Base-by-base conservation (phyloP, 176 grass and related monocot species). In the Aegilops umbellulata region DNA sequence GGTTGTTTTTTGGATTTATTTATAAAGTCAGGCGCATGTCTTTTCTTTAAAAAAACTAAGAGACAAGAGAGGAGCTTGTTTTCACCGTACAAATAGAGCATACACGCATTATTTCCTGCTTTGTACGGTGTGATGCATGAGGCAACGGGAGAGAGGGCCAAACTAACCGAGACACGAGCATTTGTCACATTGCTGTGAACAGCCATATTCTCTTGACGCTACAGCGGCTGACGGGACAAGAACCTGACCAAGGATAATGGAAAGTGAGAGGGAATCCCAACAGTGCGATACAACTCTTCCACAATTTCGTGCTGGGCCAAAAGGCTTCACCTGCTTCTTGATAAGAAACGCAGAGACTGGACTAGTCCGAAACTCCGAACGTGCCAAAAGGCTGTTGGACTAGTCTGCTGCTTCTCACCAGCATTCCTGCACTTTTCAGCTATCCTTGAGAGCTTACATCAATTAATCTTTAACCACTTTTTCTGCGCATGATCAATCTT, bases 161-260 rank as follows among this genome's bases (percentile, higher is more conserved):
- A 19, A 9, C 22, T 5, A 74, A 34, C 25, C 24, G 32, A 44
- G 32, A 31, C 34, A 2, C 3, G 7, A 80, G 74, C 74, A 6
- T 80, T 53, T 87, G 77, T 65, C 42, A 55, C 57, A 22, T 81
- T 65, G 57, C 44, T 13, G 83, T 38, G 29, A 78, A 68, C 27
- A 57, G 19, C 22, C 61, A 67, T 53, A 24, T 55, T 53, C 42
- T 55, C 6, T 7, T 27, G 2, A 15, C 1, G 8, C 24, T 53
- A 75, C 42, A 26, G 44, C 23, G 8, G 15, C 41, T 47, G 71
- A 75, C 71, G 14, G 39, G 73, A 76, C 73, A 29, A 19, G 72
- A 75, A 51, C 42, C 20, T 71, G 22, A 25, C 14, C 34, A 22
- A 39, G 68, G 10, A 27, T 8, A 19, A 17, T 15, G 17, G 46